These are phyloP conservation scores for Blastobotrys ciferrii DNA, from an alignment of 1,139 yeast genomes.

Conservation along the genomic window DNA sequence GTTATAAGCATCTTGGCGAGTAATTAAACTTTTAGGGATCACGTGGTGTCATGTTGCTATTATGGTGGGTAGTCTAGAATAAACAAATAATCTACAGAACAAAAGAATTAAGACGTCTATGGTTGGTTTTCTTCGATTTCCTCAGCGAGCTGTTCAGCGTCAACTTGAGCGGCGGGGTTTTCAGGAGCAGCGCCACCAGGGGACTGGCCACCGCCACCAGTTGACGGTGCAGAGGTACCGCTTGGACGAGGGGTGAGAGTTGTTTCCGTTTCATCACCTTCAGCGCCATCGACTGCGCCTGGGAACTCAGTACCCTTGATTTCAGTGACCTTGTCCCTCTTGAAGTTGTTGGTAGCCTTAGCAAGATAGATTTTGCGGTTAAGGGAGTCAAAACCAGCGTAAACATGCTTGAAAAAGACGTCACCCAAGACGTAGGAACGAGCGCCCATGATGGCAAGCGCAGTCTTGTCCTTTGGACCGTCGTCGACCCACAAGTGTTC, in stretches of 20 bases:
- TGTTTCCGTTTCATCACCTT: slow-evolving; percentile 11
- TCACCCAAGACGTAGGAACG: slow-evolving; percentile 57
- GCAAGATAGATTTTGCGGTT: slow-evolving; percentile 61
- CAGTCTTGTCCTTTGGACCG: slow-evolving; percentile 33
- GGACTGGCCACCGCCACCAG: slow-evolving; percentile 8
- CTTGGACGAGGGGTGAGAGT: slow-evolving; percentile 19
- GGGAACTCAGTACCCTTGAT: slow-evolving; percentile 19
- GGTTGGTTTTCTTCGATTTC: slow-evolving; percentile 3
- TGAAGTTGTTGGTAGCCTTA: slow-evolving; percentile 39
- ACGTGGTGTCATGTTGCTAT: no score
- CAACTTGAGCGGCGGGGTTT: slow-evolving; percentile 8
- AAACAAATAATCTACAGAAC: no score
- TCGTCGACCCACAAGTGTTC: slow-evolving; percentile 35
- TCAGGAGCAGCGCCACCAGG: slow-evolving; percentile 6
- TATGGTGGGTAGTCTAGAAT: no score
- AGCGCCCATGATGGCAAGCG: slow-evolving; percentile 34
- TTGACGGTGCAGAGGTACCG: slow-evolving; percentile 15
- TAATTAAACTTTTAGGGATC: no score
- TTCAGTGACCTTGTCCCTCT: slow-evolving; percentile 19
- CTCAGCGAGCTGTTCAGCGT: slow-evolving; percentile 1
- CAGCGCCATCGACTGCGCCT: slow-evolving; percentile 22
- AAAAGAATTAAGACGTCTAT: neutral
- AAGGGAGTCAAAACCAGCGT: slow-evolving; percentile 70
- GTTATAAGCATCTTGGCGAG: no score
- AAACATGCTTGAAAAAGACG: slow-evolving; percentile 64